Conservation (phyloP, 2,329 filamentous ascomycete genomes). For the Colletotrichum sublineola region DNA sequence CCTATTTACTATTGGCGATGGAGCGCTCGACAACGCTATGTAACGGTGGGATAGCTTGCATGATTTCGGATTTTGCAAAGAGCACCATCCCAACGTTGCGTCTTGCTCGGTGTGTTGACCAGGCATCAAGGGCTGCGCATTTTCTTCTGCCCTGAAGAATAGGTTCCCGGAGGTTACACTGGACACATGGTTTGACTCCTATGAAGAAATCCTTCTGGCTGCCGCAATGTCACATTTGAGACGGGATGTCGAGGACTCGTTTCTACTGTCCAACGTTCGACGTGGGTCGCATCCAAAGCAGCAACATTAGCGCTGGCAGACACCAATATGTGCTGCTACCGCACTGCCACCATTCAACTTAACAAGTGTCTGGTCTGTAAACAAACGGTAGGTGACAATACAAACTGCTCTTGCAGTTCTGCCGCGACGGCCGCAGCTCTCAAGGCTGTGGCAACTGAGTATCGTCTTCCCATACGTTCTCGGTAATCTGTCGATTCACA, state of each 20-base stretch:
- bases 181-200: neutral
- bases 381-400: neutral
- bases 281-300: neutral
- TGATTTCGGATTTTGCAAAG: neutral
- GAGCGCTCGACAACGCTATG: neutral
- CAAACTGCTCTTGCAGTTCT: constrained; percentile 43
- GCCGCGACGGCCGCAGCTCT: constrained; percentile 69
- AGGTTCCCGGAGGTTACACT: neutral
- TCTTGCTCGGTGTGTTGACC: neutral
- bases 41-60: neutral
- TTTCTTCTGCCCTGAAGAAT: neutral
- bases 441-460: constrained; percentile 72
- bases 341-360: neutral
- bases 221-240: too few relatives aligned
- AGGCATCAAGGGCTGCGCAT: neutral
- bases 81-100: neutral
- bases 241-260: neutral
- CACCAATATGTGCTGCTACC: neutral
- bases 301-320: neutral
- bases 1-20: neutral
- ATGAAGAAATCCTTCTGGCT: too few relatives aligned
- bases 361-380: neutral
- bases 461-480: constrained; percentile 75
- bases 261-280: too few relatives aligned
- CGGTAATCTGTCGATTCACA: constrained; percentile 80